Conservation (phyloP, 2,329 filamentous ascomycete species). For the Herpomyces periplanetae region DNA sequence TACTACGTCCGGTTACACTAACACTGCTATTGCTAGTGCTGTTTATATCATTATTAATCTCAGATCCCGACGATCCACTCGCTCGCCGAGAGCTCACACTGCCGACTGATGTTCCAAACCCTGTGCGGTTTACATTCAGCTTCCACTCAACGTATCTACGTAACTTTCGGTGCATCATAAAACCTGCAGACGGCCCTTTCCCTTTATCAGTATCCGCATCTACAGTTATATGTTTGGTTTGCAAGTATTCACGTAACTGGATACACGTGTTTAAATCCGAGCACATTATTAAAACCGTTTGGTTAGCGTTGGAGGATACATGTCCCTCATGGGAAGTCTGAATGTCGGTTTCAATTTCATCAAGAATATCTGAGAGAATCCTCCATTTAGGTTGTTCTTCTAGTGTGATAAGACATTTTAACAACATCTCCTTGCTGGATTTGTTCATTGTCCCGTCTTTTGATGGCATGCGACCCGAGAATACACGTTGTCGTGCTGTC, state of each 20-base stretch:
- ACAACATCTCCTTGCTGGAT: slow-evolving; percentile 17
- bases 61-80: slow-evolving; percentile 32
- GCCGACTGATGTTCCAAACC: too few relatives aligned
- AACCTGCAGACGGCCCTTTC: slow-evolving; percentile 24
- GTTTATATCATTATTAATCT: slow-evolving; percentile 36
- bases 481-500: slow-evolving; percentile 53
- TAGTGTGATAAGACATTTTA: slow-evolving; percentile 13
- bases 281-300: slow-evolving; percentile 86
- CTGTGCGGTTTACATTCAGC: slow-evolving; percentile 42
- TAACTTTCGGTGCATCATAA: slow-evolving; percentile 63
- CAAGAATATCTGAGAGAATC: slow-evolving; percentile 48
- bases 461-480: too few relatives aligned
- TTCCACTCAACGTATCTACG: slow-evolving; percentile 72
- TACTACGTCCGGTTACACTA: slow-evolving; percentile 9
- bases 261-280: slow-evolving; percentile 47
- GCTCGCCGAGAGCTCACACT: too few relatives aligned
- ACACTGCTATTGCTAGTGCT: slow-evolving; percentile 18
- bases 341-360: slow-evolving; percentile 74
- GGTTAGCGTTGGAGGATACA: slow-evolving; percentile 62
- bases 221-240: slow-evolving; percentile 43
- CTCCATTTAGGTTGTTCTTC: slow-evolving; percentile 88
- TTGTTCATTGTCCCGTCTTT: slow-evolving; percentile 31
- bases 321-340: too few relatives aligned
- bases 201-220: slow-evolving; percentile 5
- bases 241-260: slow-evolving; percentile 60